Evolutionary conservation across 805 yeast genomes (phyloP).

Genomic region (Lachancea thermotolerans): DNA sequence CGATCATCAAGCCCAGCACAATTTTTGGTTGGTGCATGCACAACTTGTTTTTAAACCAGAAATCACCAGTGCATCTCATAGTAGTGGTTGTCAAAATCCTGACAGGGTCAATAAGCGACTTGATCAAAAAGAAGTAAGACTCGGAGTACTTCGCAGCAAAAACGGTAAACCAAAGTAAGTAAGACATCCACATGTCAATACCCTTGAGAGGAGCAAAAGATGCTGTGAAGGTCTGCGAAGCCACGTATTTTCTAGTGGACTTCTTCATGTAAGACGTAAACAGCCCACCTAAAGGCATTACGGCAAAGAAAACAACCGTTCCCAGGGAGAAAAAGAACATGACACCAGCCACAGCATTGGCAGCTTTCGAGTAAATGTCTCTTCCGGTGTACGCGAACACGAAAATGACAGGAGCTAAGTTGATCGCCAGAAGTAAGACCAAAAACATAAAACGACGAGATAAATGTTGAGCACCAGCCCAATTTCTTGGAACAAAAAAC

Average conservation of each 20-base stretch:
- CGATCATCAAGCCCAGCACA: conserved; percentile 85
- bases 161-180: conserved; percentile 81
- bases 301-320: conserved; percentile 76
- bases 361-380: conserved; percentile 55
- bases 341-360: conserved; percentile 73
- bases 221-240: conserved; percentile 95
- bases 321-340: conserved; percentile 83
- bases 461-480: conserved; percentile 99
- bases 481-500: conserved; percentile 92
- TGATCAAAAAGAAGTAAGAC: conserved; percentile 85
- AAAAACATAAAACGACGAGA: conserved; percentile 80
- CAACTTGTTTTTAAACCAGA: conserved; percentile 67
- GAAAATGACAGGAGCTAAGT: conserved; percentile 81
- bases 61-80: conserved; percentile 95
- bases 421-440: conserved; percentile 54
- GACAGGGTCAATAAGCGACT: conserved; percentile 90
- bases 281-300: conserved; percentile 95
- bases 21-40: conserved; percentile 86
- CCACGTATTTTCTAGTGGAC: conserved; percentile 78
- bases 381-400: conserved; percentile 76
- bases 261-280: conserved; percentile 89
- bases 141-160: conserved; percentile 84
- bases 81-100: conserved; percentile 76
- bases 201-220: conserved; percentile 76
- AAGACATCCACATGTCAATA: conserved; percentile 93